Base-by-base conservation (phyloP, 345 rosid species). In the Nephelium lappaceum region DNA sequence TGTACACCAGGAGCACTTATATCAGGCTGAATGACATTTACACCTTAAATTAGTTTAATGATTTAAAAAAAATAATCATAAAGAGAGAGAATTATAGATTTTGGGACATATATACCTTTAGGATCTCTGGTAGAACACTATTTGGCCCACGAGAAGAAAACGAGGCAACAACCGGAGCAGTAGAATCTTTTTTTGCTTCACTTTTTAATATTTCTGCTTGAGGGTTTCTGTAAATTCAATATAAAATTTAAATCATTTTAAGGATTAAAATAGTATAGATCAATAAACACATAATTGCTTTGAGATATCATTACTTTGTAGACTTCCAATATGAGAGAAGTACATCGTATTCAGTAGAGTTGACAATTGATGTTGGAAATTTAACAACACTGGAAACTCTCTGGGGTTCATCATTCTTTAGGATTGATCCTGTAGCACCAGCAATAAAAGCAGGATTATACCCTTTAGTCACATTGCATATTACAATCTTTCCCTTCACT, bases 121-220 rank as follows among this genome's bases (percentile, higher is more conserved):
- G 16, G 15, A 91, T 79, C 74, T 86, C 85, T 18, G 70, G 69
- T 15, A 55, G 11, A 21, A 80, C 25, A 0, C 0, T 0, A 73
- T 81, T 87, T 19, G 91, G 94, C 1, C 94, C 89, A 0, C 86
- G 78, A 0, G 91, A 86, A 67, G 92, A 91, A 81, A 83, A 87
- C 1, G 43, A 2, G 12, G 85, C 70, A 38, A 85, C 84, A 24
- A 39, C 49, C 7, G 91, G 91, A 38, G 91, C 88, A 60, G 41
- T 63, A 36, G 69, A 65, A 69, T 87, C 85, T 19, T 36, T 69
- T 43, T 69, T 43, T 39, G 67, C 57, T 62, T 85, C 83, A 25
- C 87, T 81, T 74, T 75, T 83, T 53, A 87, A 53, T 76, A 86
- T 82, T 23, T 62, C 49, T 8, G 78, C 85, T 25, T 6, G 7